phyloP scores from a whole-genome alignment of 345 rosid species.

The Aegle marmelos region DNA sequence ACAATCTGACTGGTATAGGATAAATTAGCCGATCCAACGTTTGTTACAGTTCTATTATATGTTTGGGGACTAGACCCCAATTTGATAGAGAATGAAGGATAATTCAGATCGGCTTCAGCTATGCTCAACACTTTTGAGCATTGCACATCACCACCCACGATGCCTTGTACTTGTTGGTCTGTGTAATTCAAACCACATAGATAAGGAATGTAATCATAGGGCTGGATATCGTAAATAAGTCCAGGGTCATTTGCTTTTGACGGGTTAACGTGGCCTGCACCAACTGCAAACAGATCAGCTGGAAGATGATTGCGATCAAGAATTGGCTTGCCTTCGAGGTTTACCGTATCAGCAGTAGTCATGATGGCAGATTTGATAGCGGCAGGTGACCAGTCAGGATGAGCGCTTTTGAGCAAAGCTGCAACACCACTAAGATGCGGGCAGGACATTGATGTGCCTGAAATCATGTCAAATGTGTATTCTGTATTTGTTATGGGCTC shows the following conservation, averaged over 20 bases:
- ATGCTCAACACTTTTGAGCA: background rate
- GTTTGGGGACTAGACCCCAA: background rate
- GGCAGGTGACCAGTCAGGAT: background rate
- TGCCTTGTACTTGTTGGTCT: background rate
- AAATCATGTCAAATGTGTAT: background rate
- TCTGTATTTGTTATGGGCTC: background rate
- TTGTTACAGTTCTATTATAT: background rate
- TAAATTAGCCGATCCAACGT: background rate
- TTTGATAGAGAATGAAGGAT: background rate
- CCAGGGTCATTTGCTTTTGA: background rate
- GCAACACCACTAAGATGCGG: background rate
- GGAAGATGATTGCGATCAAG: background rate
- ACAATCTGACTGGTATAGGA: background rate
- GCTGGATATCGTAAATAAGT: background rate
- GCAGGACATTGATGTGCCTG: background rate
- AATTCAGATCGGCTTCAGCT: background rate
- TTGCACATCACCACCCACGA: background rate
- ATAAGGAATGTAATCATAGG: background rate
- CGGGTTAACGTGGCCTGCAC: background rate
- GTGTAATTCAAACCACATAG: background rate
- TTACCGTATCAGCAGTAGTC: background rate
- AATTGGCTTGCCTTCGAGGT: background rate
- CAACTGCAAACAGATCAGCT: background rate
- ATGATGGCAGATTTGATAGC: background rate
- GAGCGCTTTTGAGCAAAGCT: background rate